phyloP scores from a whole-genome alignment of 2,329 filamentous ascomycete genomes.

The Talaromyces sp. region DNA sequence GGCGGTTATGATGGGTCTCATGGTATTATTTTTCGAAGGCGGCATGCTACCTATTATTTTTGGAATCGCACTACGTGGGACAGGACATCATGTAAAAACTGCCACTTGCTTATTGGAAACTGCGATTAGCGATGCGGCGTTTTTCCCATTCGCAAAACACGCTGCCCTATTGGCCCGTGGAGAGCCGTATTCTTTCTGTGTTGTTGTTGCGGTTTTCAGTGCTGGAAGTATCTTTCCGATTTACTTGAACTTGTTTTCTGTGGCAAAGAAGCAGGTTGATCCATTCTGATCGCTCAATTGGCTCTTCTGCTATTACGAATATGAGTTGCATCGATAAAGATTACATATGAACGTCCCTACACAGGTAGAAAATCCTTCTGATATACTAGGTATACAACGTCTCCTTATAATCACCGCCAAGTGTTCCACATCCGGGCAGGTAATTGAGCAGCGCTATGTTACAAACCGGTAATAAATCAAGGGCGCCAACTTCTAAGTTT shows the following conservation, averaged over 20 bases:
- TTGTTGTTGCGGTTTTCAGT: neutral
- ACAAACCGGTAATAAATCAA: neutral
- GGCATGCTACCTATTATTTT: neutral
- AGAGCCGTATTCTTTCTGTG: neutral
- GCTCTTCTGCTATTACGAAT: neutral
- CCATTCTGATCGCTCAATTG: neutral
- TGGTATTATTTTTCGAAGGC: neutral
- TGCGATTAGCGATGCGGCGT: conserved; percentile 48
- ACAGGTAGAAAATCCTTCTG: neutral
- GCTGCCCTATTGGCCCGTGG: neutral
- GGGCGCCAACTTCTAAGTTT: neutral
- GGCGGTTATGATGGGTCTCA: neutral
- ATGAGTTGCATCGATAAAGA: neutral
- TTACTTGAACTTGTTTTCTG: neutral
- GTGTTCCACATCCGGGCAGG: neutral
- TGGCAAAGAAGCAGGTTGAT: neutral
- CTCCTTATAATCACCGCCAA: neutral
- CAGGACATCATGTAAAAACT: conserved; percentile 28
- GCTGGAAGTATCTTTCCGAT: neutral
- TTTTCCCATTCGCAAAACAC: neutral
- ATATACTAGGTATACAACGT: neutral
- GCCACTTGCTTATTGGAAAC: conserved; percentile 55
- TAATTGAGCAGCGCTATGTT: neutral
- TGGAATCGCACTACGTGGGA: neutral
- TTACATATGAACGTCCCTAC: neutral